Evolutionary conservation across 164 flowering plant species (phyloP).

Genomic region (Magnolia officinalis): DNA sequence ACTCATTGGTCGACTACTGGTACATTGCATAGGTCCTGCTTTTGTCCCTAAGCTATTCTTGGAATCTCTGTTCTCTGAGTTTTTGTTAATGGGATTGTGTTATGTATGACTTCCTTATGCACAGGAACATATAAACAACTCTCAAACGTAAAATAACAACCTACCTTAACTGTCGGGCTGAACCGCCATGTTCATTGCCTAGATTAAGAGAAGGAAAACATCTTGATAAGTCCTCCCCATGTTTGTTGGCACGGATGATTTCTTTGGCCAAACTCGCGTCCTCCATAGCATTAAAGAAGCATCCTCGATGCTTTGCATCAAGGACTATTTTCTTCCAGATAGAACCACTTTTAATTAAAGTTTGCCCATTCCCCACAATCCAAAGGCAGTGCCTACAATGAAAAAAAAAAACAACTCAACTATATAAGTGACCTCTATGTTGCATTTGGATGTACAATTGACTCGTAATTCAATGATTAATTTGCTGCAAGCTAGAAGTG

Average conservation of each 20-base stretch:
- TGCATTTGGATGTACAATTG: neutral
- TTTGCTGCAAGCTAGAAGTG: neutral
- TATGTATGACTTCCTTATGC: neutral
- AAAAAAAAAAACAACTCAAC: constrained; percentile 31
- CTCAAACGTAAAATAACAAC: neutral
- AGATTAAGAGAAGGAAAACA: neutral
- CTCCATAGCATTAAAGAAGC: constrained; percentile 18
- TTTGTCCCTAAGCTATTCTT: neutral
- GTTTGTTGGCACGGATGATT: constrained; percentile 18
- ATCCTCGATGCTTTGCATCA: constrained; percentile 22
- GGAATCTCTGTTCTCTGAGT: too few relatives aligned
- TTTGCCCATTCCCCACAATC: constrained; percentile 26
- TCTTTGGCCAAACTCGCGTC: constrained; percentile 26
- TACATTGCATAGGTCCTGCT: neutral
- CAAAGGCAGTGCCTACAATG: constrained; percentile 48
- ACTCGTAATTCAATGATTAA: neutral
- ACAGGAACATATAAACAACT: too few relatives aligned
- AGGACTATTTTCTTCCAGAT: constrained; percentile 22
- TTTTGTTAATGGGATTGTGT: too few relatives aligned
- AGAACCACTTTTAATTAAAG: constrained; percentile 14
- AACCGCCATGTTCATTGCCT: neutral
- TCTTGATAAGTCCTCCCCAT: neutral
- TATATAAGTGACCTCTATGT: neutral
- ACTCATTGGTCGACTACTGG: too few relatives aligned
- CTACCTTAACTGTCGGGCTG: neutral